Evolutionary conservation across 257 asterid genomes (phyloP).

Genomic region (Solanum pinnatisectum): DNA sequence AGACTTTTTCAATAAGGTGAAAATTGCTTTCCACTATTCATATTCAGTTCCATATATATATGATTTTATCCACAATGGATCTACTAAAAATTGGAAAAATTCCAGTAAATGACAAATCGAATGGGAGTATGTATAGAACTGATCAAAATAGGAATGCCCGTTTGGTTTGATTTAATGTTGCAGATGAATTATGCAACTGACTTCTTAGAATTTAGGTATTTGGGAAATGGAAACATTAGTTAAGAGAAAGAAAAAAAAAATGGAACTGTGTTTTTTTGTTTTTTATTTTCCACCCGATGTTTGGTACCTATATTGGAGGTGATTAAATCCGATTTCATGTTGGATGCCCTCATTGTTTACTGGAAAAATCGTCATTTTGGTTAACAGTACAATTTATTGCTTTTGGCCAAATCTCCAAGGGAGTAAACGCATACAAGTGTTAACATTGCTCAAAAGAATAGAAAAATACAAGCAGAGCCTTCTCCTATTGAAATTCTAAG

Average conservation of each 20-base stretch:
- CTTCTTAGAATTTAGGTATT: not conserved
- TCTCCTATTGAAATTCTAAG: not conserved
- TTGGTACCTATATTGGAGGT: not conserved
- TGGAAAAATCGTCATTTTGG: not conserved
- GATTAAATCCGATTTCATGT: not conserved
- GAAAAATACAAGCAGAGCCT: not conserved
- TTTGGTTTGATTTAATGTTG: not conserved
- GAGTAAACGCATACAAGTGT: not conserved
- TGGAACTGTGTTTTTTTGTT: not conserved
- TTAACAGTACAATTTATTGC: not conserved
- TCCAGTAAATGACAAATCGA: not conserved
- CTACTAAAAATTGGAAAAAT: not conserved
- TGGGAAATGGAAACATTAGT: not conserved
- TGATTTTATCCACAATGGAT: not conserved
- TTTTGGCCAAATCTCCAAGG: not conserved
- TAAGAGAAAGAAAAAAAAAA: not conserved
- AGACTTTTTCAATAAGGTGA: slow-evolving; percentile 16
- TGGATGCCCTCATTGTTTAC: not conserved
- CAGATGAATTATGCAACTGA: not conserved
- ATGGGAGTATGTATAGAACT: not conserved
- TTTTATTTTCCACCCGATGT: not conserved
- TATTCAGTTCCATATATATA: not conserved
- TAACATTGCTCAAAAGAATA: not conserved
- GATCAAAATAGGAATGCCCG: not conserved
- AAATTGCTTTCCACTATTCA: not conserved